phyloP scores from a whole-genome alignment of 164 flowering plant genomes.

The Brasenia schreberi region DNA sequence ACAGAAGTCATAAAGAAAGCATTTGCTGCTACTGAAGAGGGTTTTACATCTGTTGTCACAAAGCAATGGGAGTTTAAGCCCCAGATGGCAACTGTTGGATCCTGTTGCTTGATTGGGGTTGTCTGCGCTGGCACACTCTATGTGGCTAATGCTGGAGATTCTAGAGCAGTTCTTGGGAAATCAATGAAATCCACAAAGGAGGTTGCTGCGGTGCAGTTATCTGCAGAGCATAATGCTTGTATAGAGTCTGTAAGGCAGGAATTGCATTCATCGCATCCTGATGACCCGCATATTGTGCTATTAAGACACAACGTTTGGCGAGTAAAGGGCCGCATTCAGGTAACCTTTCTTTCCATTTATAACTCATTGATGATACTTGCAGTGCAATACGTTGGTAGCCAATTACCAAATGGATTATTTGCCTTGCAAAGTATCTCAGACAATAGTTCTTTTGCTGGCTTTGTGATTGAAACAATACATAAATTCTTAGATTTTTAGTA shows the following conservation, averaged over 20 bases:
- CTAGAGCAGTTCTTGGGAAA: conserved; percentile 75
- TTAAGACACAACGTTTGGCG: conserved; percentile 91
- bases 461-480: background rate
- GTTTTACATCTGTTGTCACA: conserved; percentile 47
- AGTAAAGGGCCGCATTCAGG: conserved; percentile 94
- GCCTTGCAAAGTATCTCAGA: background rate
- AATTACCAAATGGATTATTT: too few relatives aligned
- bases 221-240: conserved; percentile 83
- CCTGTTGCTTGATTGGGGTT: conserved; percentile 84
- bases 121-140: conserved; percentile 57
- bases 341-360: conserved; percentile 7
- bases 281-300: conserved; percentile 88
- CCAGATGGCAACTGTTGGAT: conserved; percentile 75
- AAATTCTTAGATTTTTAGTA: background rate
- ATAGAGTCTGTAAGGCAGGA: conserved; percentile 74
- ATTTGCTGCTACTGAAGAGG: conserved; percentile 67
- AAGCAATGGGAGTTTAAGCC: conserved; percentile 60
- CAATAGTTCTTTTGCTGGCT: background rate
- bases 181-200: conserved; percentile 27
- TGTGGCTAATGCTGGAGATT: conserved; percentile 87
- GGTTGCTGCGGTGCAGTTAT: conserved; percentile 63
- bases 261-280: conserved; percentile 59
- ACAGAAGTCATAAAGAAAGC: conserved; percentile 61
- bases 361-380: background rate
- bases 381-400: background rate